Evolutionary conservation across 2,329 filamentous ascomycete species (phyloP).

Genomic region (Neofusicoccum sp.): DNA sequence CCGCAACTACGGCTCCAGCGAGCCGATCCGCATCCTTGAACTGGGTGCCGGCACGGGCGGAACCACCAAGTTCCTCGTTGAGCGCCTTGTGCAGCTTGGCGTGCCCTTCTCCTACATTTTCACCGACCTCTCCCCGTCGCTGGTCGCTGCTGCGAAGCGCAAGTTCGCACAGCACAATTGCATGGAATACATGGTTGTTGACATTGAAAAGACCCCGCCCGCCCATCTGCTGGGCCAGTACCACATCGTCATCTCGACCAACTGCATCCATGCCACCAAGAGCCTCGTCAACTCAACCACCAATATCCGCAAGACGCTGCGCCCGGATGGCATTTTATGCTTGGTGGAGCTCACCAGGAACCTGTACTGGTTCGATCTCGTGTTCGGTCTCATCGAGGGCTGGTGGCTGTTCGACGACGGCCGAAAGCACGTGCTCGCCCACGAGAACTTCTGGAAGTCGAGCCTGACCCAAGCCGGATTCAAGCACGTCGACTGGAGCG

Average conservation of each 20-base stretch:
- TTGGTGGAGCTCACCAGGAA: constrained; percentile 37
- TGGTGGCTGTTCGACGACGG: constrained; percentile 46
- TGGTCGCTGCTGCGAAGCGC: constrained; percentile 38
- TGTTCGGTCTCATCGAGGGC: constrained; percentile 44
- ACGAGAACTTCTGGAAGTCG: constrained; percentile 27
- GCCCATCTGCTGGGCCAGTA: constrained; percentile 24
- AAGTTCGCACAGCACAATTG: constrained; percentile 32
- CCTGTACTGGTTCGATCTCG: constrained; percentile 38
- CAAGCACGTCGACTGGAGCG: constrained; percentile 29
- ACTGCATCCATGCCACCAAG: constrained; percentile 38
- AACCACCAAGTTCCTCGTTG: constrained; percentile 31
- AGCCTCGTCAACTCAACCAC: constrained; percentile 24
- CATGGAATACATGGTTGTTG: constrained; percentile 36
- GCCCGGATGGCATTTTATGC: constrained; percentile 32
- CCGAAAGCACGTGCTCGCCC: constrained; percentile 29
- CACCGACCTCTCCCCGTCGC: constrained; percentile 41
- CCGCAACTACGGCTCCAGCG: background rate
- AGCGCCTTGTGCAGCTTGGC: constrained; percentile 29
- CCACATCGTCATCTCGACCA: constrained; percentile 36
- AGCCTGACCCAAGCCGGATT: constrained; percentile 28
- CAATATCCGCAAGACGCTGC: constrained; percentile 31
- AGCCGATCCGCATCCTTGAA: constrained; percentile 17
- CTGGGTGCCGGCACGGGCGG: constrained; percentile 25
- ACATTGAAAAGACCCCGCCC: constrained; percentile 36
- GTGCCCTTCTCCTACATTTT: constrained; percentile 43